A percentile compares a stretch with the other conserved stretches of the same genome.
phyloP scores from a whole-genome alignment of 495 filamentous ascomycete genomes.

The Penicillium paxilli region DNA sequence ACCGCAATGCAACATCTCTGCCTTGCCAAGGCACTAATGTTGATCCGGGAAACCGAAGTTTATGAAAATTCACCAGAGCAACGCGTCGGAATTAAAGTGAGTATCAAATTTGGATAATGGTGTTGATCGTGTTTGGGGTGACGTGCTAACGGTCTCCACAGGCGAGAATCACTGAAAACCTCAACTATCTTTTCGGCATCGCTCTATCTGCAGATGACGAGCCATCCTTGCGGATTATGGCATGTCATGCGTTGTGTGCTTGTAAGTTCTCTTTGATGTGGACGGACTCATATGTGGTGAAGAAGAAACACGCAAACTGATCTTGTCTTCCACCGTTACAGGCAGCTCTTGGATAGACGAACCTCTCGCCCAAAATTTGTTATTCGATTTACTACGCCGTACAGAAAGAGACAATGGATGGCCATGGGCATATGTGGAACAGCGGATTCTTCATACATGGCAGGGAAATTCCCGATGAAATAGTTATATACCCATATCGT shows the following conservation, averaged over 20 bases:
- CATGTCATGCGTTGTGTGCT: conserved; percentile 39
- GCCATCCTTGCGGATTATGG: conserved; percentile 38
- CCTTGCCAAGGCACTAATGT: conserved; percentile 38
- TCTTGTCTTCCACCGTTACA: conserved; percentile 1
- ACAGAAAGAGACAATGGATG: conserved; percentile 29
- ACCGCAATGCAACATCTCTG: conserved; percentile 41
- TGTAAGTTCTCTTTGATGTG: conserved; percentile 23
- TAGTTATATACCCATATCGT: conserved; percentile 11
- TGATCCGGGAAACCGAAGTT: conserved; percentile 23
- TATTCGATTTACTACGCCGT: conserved; percentile 28
- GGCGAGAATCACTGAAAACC: conserved; percentile 30
- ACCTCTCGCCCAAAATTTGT: conserved; percentile 17
- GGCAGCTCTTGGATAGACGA: conserved; percentile 38
- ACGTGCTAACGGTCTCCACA: conserved; percentile 2
- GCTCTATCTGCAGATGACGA: conserved; percentile 40
- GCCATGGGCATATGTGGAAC: conserved; percentile 31
- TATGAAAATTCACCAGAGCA: conserved; percentile 16
- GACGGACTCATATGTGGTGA: no score
- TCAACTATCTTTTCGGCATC: conserved; percentile 41
- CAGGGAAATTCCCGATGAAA: conserved; percentile 8
- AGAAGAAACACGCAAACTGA: no score
- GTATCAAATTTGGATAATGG: no score
- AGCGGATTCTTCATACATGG: conserved; percentile 23
- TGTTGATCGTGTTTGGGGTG: background rate
- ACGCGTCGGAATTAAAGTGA: conserved; percentile 24